phyloP scores from a whole-genome alignment of 192 early-diverging fungal species.

The Entomortierella chlamydospora region DNA sequence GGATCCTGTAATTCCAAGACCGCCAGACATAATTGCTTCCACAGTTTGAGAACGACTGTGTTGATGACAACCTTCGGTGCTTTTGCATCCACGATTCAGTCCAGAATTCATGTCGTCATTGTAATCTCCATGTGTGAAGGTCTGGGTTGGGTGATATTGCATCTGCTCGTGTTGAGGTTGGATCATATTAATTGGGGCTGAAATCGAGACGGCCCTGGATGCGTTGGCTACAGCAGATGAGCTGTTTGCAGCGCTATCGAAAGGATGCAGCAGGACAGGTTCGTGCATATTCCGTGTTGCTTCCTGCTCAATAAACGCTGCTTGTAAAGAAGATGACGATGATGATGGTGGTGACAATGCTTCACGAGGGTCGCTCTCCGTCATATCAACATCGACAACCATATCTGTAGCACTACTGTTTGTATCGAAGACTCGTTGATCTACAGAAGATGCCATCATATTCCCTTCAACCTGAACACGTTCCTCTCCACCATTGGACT shows the following conservation, averaged over 20 bases:
- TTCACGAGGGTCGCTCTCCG: not conserved
- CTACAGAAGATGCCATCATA: not conserved
- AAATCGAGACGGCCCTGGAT: not conserved
- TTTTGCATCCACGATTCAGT: conserved; percentile 25
- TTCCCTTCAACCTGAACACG: not conserved
- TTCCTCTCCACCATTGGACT: not conserved
- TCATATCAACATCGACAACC: conserved; percentile 11
- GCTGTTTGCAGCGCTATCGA: conserved; percentile 11
- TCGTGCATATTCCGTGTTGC: not conserved
- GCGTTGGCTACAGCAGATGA: not conserved
- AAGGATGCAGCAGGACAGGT: conserved; percentile 5
- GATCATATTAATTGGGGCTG: not conserved
- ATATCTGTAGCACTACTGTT: not conserved
- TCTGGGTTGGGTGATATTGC: conserved; percentile 14
- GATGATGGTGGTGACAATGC: not conserved
- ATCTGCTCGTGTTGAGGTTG: conserved; percentile 9
- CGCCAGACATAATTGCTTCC: conserved; percentile 38
- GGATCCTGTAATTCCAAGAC: not conserved
- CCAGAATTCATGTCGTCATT: conserved; percentile 44
- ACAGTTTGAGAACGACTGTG: conserved; percentile 48
- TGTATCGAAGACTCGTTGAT: not conserved
- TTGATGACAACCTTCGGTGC: conserved; percentile 27
- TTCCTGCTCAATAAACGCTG: not conserved
- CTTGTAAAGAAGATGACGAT: not conserved
- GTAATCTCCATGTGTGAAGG: conserved; percentile 17